Percentiles rank a stretch among this genome's conserved stretches.
Conservation (phyloP, 352 stramenopile genomes). For the Saprolegnia parasitica region DNA sequence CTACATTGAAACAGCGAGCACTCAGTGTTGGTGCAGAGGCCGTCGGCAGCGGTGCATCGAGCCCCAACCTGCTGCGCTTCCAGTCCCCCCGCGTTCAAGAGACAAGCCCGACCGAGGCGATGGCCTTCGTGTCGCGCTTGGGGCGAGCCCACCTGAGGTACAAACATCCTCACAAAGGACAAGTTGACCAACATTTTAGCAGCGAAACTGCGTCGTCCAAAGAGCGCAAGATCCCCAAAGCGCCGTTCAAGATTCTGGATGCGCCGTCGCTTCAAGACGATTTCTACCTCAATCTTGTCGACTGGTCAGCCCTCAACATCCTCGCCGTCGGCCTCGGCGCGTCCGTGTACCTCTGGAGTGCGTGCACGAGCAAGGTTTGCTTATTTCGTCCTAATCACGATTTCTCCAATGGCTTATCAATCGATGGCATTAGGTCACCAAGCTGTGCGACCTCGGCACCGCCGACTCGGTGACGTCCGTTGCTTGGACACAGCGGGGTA, state of each 20-base stretch:
- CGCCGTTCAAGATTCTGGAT: conserved; percentile 97
- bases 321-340: conserved; percentile 91
- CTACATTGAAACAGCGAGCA: no score
- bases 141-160: no score
- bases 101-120: no score
- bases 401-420: no score
- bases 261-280: conserved; percentile 95
- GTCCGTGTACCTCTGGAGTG: conserved; percentile 95
- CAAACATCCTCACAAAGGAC: no score
- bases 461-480: conserved; percentile 90
- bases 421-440: no score
- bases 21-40: no score
- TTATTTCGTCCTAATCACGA: no score
- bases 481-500: conserved; percentile 93
- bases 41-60: no score
- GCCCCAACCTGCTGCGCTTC: no score
- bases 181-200: neutral
- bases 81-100: no score
- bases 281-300: conserved; percentile 98
- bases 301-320: conserved; percentile 95
- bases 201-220: neutral
- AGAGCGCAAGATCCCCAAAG: conserved; percentile 84
- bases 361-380: conserved; percentile 86
- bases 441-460: conserved; percentile 88
- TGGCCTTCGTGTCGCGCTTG: no score